phyloP scores from a whole-genome alignment of 78 protist genomes.

The Protostelium mycophagum region DNA sequence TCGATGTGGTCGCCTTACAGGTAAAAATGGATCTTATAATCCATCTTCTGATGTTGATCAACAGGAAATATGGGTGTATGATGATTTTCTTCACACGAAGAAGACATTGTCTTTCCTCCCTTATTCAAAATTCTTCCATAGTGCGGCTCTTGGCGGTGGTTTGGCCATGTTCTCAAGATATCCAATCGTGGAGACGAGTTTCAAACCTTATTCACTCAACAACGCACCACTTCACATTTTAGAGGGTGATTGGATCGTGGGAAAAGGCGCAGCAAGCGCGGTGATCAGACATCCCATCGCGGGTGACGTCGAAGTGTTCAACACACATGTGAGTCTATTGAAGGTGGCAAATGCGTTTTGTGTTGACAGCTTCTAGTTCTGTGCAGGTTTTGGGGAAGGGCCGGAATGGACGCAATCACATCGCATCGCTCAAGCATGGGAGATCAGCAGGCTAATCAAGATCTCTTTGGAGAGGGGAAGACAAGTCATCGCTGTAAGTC shows the following conservation, averaged over 20 bases:
- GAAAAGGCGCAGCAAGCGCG: not conserved
- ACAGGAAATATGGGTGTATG: not conserved
- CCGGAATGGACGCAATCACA: not conserved
- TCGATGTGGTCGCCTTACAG: not conserved
- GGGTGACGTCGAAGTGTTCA: not conserved
- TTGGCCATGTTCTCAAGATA: not conserved
- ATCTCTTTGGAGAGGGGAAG: not conserved
- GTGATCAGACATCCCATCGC: not conserved
- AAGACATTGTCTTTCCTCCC: not conserved
- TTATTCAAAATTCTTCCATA: not conserved
- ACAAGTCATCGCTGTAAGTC: not conserved
- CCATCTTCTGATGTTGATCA: not conserved
- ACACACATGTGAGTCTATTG: not conserved
- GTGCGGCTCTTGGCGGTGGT: not conserved
- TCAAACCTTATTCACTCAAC: not conserved
- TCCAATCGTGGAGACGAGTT: not conserved
- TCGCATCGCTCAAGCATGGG: not conserved
- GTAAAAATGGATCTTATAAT: not conserved
- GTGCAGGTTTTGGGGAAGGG: not conserved
- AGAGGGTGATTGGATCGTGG: not conserved
- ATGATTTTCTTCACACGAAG: not conserved
- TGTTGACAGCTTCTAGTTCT: not conserved
- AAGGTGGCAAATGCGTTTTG: not conserved
- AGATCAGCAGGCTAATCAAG: not conserved
- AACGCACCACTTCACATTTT: not conserved